Evolutionary conservation across 2,329 filamentous ascomycete genomes (phyloP).

Genomic region (Diaporthe nobilis): DNA sequence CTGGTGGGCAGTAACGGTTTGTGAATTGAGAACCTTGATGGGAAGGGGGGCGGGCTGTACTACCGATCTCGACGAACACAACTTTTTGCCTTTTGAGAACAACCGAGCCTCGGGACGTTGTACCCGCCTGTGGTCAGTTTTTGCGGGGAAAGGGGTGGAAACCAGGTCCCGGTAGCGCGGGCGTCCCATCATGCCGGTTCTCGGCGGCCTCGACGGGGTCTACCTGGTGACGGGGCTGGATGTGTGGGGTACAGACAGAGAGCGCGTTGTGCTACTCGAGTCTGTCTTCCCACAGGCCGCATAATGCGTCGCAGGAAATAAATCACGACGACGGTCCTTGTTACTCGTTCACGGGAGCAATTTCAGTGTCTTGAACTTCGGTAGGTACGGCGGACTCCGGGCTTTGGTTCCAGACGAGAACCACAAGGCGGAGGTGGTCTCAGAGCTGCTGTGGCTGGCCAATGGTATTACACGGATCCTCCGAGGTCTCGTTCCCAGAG

Average conservation of each 20-base stretch:
- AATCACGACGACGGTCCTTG: not conserved
- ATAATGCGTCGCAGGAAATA: not conserved
- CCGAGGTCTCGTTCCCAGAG: not conserved
- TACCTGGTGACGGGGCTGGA: not conserved
- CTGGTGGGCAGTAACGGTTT: not conserved
- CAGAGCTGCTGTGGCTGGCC: not conserved
- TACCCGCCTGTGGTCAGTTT: not conserved
- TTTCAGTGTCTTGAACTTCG: not conserved
- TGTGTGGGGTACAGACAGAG: slow-evolving; percentile 3
- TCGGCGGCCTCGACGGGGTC: not conserved
- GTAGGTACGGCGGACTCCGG: no score
- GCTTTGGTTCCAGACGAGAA: not conserved
- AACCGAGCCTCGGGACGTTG: slow-evolving; percentile 11
- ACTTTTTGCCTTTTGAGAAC: not conserved
- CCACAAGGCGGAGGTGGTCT: not conserved
- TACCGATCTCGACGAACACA: not conserved
- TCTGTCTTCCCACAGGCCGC: not conserved
- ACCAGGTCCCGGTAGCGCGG: slow-evolving; percentile 8
- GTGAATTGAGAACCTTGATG: slow-evolving; percentile 11
- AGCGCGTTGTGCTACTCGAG: not conserved
- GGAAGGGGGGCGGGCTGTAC: not conserved
- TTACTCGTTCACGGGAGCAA: not conserved
- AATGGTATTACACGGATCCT: slow-evolving; percentile 18
- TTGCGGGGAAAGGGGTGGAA: slow-evolving; percentile 16
- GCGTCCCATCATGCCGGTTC: slow-evolving; percentile 15